Evolutionary conservation across 1,284 basidiomycete species (phyloP).

Genomic region (Rhodotorula sp.): DNA sequence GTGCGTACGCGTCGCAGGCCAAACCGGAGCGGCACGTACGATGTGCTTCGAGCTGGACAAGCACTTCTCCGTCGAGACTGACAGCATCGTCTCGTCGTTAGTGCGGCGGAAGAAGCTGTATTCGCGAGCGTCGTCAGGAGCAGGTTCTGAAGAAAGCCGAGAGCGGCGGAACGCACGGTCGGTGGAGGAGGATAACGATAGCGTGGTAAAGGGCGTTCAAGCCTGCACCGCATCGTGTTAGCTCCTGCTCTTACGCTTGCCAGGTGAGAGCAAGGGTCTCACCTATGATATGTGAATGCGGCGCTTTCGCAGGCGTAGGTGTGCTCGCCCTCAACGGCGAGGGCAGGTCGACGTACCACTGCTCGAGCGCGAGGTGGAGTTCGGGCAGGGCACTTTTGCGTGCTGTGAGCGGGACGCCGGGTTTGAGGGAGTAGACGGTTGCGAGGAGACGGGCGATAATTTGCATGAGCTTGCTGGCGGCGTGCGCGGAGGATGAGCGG

Average conservation of each 20-base stretch:
- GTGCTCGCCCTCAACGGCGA: constrained; percentile 12
- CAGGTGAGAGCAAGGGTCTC: neutral
- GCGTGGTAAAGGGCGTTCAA: neutral
- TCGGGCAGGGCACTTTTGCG: constrained; percentile 14
- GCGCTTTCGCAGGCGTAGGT: constrained; percentile 10
- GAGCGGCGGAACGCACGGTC: neutral
- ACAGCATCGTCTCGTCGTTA: neutral
- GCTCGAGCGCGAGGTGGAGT: constrained; percentile 19
- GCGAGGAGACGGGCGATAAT: constrained; percentile 6
- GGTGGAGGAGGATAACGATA: neutral
- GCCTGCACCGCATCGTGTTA: neutral
- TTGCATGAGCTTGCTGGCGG: constrained; percentile 5
- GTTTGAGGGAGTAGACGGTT: constrained; percentile 12
- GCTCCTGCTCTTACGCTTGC: neutral
- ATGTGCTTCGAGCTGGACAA: constrained; percentile 6
- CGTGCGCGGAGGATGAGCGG: constrained; percentile 16
- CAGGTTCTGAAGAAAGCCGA: no score
- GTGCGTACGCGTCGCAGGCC: neutral
- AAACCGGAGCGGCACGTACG: neutral
- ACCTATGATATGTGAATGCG: constrained; percentile 20
- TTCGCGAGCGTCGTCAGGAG: no score
- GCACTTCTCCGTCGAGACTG: constrained; percentile 18
- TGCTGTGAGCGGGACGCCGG: neutral
- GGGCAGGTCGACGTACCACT: constrained; percentile 18
- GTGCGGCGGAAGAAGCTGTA: constrained; percentile 20